Evolutionary conservation across 208 protist genomes (phyloP).

Genomic region (Leishmania arabica): DNA sequence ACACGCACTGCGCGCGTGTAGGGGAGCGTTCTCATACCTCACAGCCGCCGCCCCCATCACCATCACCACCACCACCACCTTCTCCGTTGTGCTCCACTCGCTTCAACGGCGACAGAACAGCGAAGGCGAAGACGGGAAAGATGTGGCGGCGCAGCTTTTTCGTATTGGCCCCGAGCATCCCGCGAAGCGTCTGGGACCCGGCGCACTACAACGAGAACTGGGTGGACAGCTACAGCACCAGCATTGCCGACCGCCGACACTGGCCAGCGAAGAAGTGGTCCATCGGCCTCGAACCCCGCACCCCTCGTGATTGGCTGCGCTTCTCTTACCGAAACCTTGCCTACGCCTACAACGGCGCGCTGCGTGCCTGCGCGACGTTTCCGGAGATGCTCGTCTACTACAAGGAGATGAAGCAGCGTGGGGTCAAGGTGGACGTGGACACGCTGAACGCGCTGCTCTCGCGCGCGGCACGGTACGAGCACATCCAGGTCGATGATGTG

Average conservation of each 20-base stretch:
- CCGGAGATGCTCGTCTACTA: constrained; percentile 89
- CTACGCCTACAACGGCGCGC: constrained; percentile 91
- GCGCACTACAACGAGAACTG: constrained; percentile 85
- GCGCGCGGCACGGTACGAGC: constrained; percentile 82
- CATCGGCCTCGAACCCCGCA: constrained; percentile 83
- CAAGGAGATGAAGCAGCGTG: constrained; percentile 90
- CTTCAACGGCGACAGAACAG: not conserved
- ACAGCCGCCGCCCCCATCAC: not conserved
- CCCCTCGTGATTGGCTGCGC: constrained; percentile 80
- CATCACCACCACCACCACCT: not conserved
- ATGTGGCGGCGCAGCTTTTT: constrained; percentile 43
- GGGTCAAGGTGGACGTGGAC: constrained; percentile 90
- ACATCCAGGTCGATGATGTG: constrained; percentile 80
- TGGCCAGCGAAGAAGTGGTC: constrained; percentile 89
- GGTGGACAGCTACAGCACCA: constrained; percentile 78
- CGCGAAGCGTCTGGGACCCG: constrained; percentile 86
- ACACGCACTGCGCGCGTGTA: not conserved
- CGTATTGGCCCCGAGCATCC: constrained; percentile 63
- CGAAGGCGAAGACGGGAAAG: not conserved
- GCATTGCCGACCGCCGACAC: constrained; percentile 76
- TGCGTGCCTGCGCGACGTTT: constrained; percentile 79
- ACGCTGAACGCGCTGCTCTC: constrained; percentile 86
- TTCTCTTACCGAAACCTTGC: constrained; percentile 85
- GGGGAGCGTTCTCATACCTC: not conserved
- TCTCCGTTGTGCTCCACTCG: not conserved